A percentile compares a stretch with the other conserved stretches of the same genome.
phyloP scores from a whole-genome alignment of 2,329 filamentous ascomycete genomes.

The Phialophora macrospora region DNA sequence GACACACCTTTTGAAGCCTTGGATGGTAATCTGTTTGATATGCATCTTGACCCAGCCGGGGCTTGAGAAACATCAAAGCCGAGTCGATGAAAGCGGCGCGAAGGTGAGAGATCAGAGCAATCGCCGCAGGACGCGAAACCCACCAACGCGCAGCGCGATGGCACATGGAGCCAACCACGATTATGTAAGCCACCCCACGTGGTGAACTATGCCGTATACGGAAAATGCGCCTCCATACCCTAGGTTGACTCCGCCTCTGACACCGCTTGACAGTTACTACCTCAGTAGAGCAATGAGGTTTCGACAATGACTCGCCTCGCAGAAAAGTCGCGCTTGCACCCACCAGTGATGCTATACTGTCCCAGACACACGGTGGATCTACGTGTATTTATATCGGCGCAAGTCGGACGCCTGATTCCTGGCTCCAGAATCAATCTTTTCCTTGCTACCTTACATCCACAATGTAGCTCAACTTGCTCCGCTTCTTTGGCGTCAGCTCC shows the following conservation, averaged over 20 bases:
- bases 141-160: not conserved
- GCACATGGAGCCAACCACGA: not conserved
- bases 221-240: not conserved
- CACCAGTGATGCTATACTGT: no score
- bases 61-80: not conserved
- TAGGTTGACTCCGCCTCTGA: no score
- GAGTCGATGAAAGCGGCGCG: not conserved
- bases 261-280: no score
- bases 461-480: not conserved
- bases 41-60: conserved; percentile 67
- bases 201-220: not conserved
- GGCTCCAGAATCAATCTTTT: no score
- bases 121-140: conserved; percentile 2
- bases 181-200: not conserved
- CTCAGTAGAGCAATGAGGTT: no score
- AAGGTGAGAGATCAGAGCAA: not conserved
- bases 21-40: conserved; percentile 99
- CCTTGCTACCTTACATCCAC: not conserved
- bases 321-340: no score
- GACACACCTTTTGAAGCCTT: conserved; percentile 94
- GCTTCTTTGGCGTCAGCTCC: not conserved
- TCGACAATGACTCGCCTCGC: no score
- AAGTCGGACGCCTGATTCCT: no score
- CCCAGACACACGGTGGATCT: no score
- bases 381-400: no score